Evolutionary conservation across 1,284 basidiomycete genomes (phyloP).

Genomic region (Rhizoctonia solani): DNA sequence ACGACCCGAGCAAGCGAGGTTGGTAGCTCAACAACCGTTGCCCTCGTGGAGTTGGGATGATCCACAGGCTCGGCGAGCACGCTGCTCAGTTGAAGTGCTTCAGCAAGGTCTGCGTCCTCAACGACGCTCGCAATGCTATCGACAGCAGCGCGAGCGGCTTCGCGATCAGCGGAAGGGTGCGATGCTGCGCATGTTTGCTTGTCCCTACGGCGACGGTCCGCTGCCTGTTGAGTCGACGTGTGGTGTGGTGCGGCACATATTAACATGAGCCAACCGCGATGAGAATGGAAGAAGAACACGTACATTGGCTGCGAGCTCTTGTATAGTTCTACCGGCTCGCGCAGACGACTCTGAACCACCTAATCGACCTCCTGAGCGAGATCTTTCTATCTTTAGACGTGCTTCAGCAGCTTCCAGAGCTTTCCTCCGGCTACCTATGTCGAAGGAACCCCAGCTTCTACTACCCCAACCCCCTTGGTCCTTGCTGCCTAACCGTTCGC

Average conservation of each 20-base stretch:
- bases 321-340: slow-evolving; percentile 56
- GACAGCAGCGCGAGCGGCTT: slow-evolving; percentile 52
- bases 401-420: slow-evolving; percentile 30
- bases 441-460: slow-evolving; percentile 54
- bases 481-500: slow-evolving; percentile 66
- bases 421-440: slow-evolving; percentile 9
- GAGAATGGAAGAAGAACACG: slow-evolving; percentile 42
- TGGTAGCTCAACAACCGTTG: not conserved
- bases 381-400: slow-evolving; percentile 44
- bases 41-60: slow-evolving; percentile 10
- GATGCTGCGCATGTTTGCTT: slow-evolving; percentile 63
- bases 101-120: slow-evolving; percentile 66
- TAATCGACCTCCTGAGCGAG: slow-evolving; percentile 35
- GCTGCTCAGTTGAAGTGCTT: slow-evolving; percentile 61
- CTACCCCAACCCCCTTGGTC: slow-evolving; percentile 53
- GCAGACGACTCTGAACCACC: slow-evolving; percentile 39
- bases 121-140: slow-evolving; percentile 65
- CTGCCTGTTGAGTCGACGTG: slow-evolving; percentile 56
- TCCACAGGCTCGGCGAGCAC: slow-evolving; percentile 40
- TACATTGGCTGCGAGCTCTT: slow-evolving; percentile 78
- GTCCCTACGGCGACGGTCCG: slow-evolving; percentile 72
- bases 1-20: not conserved
- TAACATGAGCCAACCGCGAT: not conserved
- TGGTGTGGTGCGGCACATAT: not conserved
- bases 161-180: slow-evolving; percentile 25